Evolutionary conservation across 2,329 filamentous ascomycete genomes (phyloP).

Genomic region (Allantophomopsis lycopodina): DNA sequence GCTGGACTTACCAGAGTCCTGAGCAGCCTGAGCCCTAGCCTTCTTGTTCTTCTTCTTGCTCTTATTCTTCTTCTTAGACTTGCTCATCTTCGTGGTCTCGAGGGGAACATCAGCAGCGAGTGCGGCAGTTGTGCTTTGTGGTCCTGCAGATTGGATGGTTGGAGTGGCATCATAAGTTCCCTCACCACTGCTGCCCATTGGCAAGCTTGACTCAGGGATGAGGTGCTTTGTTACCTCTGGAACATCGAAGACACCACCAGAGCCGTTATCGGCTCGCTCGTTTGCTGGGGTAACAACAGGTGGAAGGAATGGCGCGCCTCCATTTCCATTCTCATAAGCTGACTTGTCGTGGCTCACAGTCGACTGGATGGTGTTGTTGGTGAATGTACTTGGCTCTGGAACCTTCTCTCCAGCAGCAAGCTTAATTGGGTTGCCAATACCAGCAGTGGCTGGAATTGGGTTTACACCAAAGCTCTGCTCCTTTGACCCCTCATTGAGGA

Average conservation of each 20-base stretch:
- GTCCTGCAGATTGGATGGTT: slow-evolving; percentile 34
- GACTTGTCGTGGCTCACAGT: slow-evolving; percentile 70
- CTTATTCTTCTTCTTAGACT: no score
- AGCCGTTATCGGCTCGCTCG: slow-evolving; percentile 16
- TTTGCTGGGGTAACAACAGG: slow-evolving; percentile 26
- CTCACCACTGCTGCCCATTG: slow-evolving; percentile 34
- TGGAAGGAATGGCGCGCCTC: slow-evolving; percentile 15
- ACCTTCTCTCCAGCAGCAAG: slow-evolving; percentile 71
- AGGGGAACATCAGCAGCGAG: slow-evolving; percentile 28
- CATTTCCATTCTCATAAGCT: slow-evolving; percentile 71
- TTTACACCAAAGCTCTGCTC: slow-evolving; percentile 39
- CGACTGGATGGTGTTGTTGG: slow-evolving; percentile 51
- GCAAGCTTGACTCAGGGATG: slow-evolving; percentile 74
- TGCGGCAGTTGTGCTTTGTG: slow-evolving; percentile 26
- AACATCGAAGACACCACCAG: slow-evolving; percentile 29
- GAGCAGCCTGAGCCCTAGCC: no score
- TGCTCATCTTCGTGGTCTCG: slow-evolving; percentile 18
- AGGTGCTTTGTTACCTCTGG: slow-evolving; percentile 45
- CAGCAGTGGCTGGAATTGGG: slow-evolving; percentile 47
- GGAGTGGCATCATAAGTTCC: slow-evolving; percentile 36
- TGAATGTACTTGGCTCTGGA: slow-evolving; percentile 50
- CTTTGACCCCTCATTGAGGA: slow-evolving; percentile 30
- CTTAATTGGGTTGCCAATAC: slow-evolving; percentile 65
- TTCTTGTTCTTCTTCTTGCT: no score
- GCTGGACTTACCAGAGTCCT: no score